These are phyloP conservation scores for Boletus vermiculosoides DNA, from an alignment of 768 basidiomycete species.

Conservation along the genomic window DNA sequence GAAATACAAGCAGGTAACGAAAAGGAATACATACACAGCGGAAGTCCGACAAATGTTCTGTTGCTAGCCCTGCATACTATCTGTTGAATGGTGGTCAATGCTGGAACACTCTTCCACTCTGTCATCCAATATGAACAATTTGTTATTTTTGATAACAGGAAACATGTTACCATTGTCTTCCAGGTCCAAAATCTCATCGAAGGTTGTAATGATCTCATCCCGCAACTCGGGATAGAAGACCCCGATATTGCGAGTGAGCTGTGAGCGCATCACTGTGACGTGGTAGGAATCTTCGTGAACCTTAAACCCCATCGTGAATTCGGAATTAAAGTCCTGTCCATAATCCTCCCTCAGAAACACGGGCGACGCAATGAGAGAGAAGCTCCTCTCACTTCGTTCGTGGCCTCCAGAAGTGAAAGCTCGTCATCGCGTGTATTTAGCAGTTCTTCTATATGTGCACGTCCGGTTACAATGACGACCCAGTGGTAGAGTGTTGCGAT, in stretches of 20 bases:
- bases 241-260: slow-evolving; percentile 39
- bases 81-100: slow-evolving; percentile 26
- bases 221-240: slow-evolving; percentile 38
- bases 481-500: slow-evolving; percentile 33
- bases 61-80: slow-evolving; percentile 43
- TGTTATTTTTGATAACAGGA: not conserved
- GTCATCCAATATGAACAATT: not conserved
- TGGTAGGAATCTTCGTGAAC: slow-evolving; percentile 32
- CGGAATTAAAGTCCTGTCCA: slow-evolving; percentile 34
- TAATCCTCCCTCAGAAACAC: not conserved
- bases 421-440: slow-evolving; percentile 37
- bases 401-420: slow-evolving; percentile 34
- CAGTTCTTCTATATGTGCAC: slow-evolving; percentile 37
- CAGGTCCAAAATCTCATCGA: slow-evolving; percentile 36
- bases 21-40: slow-evolving; percentile 35
- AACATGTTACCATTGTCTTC: slow-evolving; percentile 7
- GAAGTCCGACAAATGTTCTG: slow-evolving; percentile 49
- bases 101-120: slow-evolving; percentile 39
- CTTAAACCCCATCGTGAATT: slow-evolving; percentile 37
- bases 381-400: slow-evolving; percentile 31
- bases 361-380: too few relatives aligned
- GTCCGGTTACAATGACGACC: slow-evolving; percentile 37
- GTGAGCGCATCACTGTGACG: slow-evolving; percentile 20
- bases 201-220: slow-evolving; percentile 43
- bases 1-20: not conserved